Base-by-base conservation (phyloP, 768 basidiomycete species). In the Cystoderma amianthinum region DNA sequence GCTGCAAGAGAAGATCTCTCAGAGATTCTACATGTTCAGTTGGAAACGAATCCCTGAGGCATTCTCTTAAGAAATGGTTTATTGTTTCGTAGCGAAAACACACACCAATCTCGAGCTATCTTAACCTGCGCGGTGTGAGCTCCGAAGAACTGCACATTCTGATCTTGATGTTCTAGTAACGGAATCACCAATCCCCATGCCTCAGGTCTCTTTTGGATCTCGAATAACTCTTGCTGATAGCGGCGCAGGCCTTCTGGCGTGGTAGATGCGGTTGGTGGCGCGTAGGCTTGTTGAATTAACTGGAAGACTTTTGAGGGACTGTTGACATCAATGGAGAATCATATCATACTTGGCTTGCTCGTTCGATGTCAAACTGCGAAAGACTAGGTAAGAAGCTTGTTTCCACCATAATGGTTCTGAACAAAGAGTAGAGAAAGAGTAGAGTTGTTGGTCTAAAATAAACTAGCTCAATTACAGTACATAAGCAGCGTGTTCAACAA, bases 81-180 rank as follows among this genome's bases (percentile, higher is more conserved):
- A n/a, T n/a, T n/a, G n/a, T n/a, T n/a, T n/a, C n/a, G n/a, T n/a
- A n/a, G n/a, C n/a, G n/a, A n/a, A n/a, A n/a, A n/a, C 37, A 59
- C 75, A 48, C 57, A 93, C 92, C 92, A 95, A 58, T 95, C 93
- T 48, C 93, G 69, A 11, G 85, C 80, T 48, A 95, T 90, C 74
- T 97, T 97, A 46, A 94, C 87, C 55, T 94, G 90, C 2, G 85
- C 78, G 0, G 90, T 96, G 52, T 96, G 93, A 3, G 93, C 92
- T 2, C 92, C 91, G 54, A 91, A 95, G 71, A 95, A 97, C 57
- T 93, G 86, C 7, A 95, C 88, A 53, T 90, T 90, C 39, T 72
- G 71, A 59, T 94, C 85, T 20, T 68, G 62, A 52, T 84, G 69
- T 11, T 80, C 70, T 18, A 92, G 62, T 47, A 93, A 72, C 0